phyloP scores from a whole-genome alignment of 148 eudicot genomes.

The Rhododendron mucronatum region DNA sequence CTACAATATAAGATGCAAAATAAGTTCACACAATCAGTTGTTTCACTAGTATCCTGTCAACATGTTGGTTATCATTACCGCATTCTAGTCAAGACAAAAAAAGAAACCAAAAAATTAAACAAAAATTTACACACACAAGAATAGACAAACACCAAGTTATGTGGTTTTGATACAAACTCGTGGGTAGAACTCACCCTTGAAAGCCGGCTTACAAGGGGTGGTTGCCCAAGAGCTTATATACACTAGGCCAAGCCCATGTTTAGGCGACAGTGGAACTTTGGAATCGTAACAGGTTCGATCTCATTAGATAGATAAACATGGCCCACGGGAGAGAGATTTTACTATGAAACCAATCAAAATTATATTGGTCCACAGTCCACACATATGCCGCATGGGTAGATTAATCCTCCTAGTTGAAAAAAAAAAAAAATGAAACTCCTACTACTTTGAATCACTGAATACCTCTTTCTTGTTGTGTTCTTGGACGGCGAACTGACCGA shows the following conservation, averaged over 20 bases:
- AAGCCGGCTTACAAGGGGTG: no score
- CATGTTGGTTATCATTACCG: not conserved
- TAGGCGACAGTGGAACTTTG: no score
- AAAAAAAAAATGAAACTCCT: no score
- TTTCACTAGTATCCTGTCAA: not conserved
- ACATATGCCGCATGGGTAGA: not conserved
- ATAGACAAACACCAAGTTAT: not conserved
- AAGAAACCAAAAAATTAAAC: not conserved
- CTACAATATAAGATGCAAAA: not conserved
- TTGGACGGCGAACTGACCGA: conserved; percentile 53
- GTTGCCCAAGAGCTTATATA: no score
- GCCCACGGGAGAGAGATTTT: not conserved
- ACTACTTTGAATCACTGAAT: not conserved
- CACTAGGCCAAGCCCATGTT: no score
- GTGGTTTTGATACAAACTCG: not conserved
- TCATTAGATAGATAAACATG: not conserved
- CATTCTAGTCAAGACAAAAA: not conserved
- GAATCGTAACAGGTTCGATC: not conserved
- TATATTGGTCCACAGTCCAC: not conserved
- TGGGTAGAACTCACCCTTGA: no score
- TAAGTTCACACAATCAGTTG: not conserved
- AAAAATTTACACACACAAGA: not conserved
- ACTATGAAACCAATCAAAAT: not conserved
- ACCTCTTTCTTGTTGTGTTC: conserved; percentile 57
- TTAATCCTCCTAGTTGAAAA: not conserved